Conservation (phyloP, 345 rosid species). For the Salix viminalis region DNA sequence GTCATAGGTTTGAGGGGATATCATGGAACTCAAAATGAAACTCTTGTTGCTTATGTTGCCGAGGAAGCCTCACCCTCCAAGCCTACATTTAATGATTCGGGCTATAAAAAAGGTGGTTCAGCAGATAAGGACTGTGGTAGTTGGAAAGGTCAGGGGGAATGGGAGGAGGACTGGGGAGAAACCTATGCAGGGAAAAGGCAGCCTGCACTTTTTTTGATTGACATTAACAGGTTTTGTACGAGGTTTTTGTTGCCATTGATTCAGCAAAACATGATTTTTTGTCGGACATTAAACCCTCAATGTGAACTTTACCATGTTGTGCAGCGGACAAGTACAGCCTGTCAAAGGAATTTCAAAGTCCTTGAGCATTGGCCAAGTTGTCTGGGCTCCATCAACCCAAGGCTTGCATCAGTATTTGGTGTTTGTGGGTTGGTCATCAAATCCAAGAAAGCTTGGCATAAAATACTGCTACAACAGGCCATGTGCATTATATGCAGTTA, state of each 20-base stretch:
- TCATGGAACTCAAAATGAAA: constrained; percentile 87
- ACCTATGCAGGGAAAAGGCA: constrained; percentile 81
- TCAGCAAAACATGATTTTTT: neutral
- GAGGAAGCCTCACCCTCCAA: constrained; percentile 61
- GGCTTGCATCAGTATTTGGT: constrained; percentile 54
- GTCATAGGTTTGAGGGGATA: constrained; percentile 86
- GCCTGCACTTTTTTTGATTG: constrained; percentile 66
- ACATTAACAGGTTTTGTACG: constrained; percentile 47
- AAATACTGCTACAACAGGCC: constrained; percentile 82
- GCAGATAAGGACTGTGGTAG: constrained; percentile 50
- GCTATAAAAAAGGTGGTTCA: constrained; percentile 51
- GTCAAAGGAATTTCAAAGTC: constrained; percentile 67
- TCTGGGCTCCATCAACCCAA: constrained; percentile 67
- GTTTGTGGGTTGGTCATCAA: constrained; percentile 83
- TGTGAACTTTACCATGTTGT: constrained; percentile 6
- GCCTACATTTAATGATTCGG: constrained; percentile 56
- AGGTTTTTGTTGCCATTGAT: constrained; percentile 4
- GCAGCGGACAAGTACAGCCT: constrained; percentile 68
- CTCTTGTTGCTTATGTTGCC: constrained; percentile 71
- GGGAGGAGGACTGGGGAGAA: constrained; percentile 99
- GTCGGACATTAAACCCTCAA: constrained; percentile 5
- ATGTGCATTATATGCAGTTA: constrained; percentile 64
- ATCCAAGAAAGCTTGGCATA: constrained; percentile 78
- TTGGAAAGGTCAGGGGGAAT: constrained; percentile 98
- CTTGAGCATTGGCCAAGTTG: constrained; percentile 83